Evolutionary conservation across 495 filamentous ascomycete genomes (phyloP), one percentile per base, ranked within the genome.

Genomic region (Penicillium lividum): DNA sequence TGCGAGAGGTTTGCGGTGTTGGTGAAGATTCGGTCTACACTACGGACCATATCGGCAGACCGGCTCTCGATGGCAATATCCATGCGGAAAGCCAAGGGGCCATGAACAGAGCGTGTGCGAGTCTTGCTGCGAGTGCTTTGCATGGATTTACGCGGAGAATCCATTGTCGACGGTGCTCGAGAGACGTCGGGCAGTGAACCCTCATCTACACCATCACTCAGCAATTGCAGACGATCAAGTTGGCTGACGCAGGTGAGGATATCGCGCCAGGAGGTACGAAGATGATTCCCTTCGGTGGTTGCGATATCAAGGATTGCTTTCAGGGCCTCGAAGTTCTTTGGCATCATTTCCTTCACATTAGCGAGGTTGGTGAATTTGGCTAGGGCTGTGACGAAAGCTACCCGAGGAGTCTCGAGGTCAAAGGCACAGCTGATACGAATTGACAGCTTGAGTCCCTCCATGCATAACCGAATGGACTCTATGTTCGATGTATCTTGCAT

Each of bases 191-290:
- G 94, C 10, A 98, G 83, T 3, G 89, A 86, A 25, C 88, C 89
- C 72, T 96, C 95, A 63, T 98, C 92, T 3, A 98, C 92, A 28
- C 94, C 94, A 51, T 90, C 88, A 18, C 89, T 93, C 53, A 98
- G 89, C n/a, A 98, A 82, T 68, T 99, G 94, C 54, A 98, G 86
- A 28, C 94, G 86, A 67, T 99, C 94, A 27, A 99, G 87, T 70
- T 98, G 94, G 63, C 91, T 96, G 68, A 98, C 89, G 67, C 94
- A 99, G 53, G 93, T 92, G 16, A 99, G 77, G 49, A 99, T 87
- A 62, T 98, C 93, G 66, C 93, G 86, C 94, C 94, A 99, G 8
- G 93, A 97, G 59, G 84, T 82, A 65, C 89, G 90, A 13, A 98
- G 80, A 30, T 89, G 79, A 67, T 98, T 96, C 22, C 94, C 93